phyloP scores from a whole-genome alignment of 2,329 filamentous ascomycete genomes.

The Talaromyces marneffei region DNA sequence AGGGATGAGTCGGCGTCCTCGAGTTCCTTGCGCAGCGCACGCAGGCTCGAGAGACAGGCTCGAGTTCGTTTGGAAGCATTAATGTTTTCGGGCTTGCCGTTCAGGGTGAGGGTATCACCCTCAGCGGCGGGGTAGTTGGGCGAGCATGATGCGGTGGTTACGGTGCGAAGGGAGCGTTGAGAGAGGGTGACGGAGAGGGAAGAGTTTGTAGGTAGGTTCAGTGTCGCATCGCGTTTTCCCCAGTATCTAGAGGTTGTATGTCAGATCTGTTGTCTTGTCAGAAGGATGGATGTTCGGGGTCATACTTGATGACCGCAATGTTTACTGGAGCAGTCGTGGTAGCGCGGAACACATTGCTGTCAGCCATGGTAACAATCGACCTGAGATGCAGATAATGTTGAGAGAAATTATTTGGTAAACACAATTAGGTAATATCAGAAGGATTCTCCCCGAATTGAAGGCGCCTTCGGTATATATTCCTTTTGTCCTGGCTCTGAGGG shows the following conservation, averaged over 20 bases:
- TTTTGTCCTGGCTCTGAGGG: not conserved
- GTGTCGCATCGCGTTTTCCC: conserved; percentile 89
- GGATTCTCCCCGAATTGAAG: not conserved
- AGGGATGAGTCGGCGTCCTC: conserved; percentile 67
- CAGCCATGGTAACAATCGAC: conserved; percentile 25
- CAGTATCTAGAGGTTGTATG: conserved; percentile 60
- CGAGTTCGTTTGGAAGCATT: conserved; percentile 78
- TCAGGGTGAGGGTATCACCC: conserved; percentile 68
- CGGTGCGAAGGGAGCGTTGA: conserved; percentile 85
- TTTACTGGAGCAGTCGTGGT: conserved; percentile 97
- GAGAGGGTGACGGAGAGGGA: conserved; percentile 95
- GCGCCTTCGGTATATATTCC: not conserved
- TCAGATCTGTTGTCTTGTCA: not conserved
- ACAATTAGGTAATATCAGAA: not conserved
- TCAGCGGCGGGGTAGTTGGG: conserved; percentile 56
- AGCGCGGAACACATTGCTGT: conserved; percentile 66
- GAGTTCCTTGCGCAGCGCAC: conserved; percentile 66
- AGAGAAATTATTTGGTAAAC: not conserved
- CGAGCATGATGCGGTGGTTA: conserved; percentile 92
- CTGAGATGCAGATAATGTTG: not conserved
- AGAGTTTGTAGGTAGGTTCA: conserved; percentile 97
- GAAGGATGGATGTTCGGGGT: conserved; percentile 15
- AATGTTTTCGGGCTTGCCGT: conserved; percentile 75
- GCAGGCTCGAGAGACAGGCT: conserved; percentile 84
- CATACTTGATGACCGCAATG: conserved; percentile 93